These are phyloP conservation scores for Daedaleopsis nitida DNA, from an alignment of 768 basidiomycete species.

Conservation along the genomic window DNA sequence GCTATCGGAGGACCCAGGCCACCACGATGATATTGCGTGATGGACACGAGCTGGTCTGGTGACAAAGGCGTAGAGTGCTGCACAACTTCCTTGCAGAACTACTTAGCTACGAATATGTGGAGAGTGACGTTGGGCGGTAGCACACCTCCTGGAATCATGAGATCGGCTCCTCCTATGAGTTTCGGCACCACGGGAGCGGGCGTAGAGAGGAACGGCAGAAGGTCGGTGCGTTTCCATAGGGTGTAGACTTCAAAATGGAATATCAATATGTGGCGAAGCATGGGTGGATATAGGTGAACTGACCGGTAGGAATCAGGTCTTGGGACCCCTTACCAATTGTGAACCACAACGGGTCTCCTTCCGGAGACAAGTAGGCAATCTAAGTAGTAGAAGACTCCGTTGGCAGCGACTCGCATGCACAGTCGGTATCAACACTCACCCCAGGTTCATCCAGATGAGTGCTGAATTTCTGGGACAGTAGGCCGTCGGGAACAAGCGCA, in stretches of 20 bases:
- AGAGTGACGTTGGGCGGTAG: slow-evolving; percentile 10
- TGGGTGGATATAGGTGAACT: no score
- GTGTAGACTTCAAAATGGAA: slow-evolving; percentile 56
- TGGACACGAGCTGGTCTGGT: slow-evolving; percentile 59
- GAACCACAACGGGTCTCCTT: slow-evolving; percentile 81
- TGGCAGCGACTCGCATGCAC: no score
- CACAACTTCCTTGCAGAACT: slow-evolving; percentile 53
- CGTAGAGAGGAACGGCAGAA: slow-evolving; percentile 74
- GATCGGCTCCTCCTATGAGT: slow-evolving; percentile 78
- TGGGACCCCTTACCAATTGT: slow-evolving; percentile 66
- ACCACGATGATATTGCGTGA: slow-evolving; percentile 51
- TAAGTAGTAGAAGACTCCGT: slow-evolving; percentile 32
- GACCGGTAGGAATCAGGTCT: slow-evolving; percentile 72
- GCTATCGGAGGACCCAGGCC: slow-evolving; percentile 61
- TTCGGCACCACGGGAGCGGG: slow-evolving; percentile 70
- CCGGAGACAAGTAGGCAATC: slow-evolving; percentile 64
- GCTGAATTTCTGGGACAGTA: slow-evolving; percentile 65
- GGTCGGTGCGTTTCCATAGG: slow-evolving; percentile 69
- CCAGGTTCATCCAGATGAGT: slow-evolving; percentile 68
- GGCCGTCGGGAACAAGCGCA: slow-evolving; percentile 71
- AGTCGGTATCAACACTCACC: slow-evolving; percentile 47
- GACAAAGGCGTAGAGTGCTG: slow-evolving; percentile 47
- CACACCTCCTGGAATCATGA: slow-evolving; percentile 87
- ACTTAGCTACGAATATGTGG: background rate
- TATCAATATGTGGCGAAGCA: background rate